Conservation (phyloP, 495 filamentous ascomycete genomes). For the Niebla homalea region DNA sequence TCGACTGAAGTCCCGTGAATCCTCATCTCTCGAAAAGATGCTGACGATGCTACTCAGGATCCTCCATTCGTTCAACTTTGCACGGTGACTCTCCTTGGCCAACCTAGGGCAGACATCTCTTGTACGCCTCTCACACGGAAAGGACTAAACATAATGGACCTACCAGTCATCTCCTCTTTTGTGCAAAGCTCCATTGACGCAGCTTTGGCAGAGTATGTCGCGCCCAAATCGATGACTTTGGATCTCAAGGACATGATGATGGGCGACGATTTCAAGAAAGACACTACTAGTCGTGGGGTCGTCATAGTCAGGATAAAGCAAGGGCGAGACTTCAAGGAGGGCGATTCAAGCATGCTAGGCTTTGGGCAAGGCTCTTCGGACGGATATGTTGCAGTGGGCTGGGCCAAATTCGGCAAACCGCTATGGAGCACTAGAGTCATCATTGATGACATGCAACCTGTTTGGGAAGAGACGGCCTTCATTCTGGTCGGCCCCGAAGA, state of each 20-base stretch:
- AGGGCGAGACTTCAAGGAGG: conserved; percentile 52
- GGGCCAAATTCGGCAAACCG: conserved; percentile 65
- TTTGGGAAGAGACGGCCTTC: conserved; percentile 54
- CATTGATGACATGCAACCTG: conserved; percentile 42
- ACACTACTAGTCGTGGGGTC: conserved; percentile 50
- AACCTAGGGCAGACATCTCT: conserved; percentile 55
- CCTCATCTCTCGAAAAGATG: too few species aligned
- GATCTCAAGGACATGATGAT: conserved; percentile 62
- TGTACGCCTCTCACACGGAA: conserved; percentile 54
- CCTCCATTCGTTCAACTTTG: conserved; percentile 58
- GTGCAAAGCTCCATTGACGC: conserved; percentile 61
- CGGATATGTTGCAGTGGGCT: conserved; percentile 55
- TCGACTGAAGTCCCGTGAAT: too few species aligned
- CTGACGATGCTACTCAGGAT: conserved; percentile 36
- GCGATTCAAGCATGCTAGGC: conserved; percentile 42
- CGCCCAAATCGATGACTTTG: conserved; percentile 56
- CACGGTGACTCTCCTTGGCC: conserved; percentile 63
- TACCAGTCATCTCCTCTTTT: conserved; percentile 58
- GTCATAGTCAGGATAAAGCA: conserved; percentile 48
- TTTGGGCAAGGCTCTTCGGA: conserved; percentile 48
- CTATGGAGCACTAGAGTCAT: conserved; percentile 50
- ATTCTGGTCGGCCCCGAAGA: conserved; percentile 54
- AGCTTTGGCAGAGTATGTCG: conserved; percentile 57
- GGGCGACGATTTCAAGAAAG: conserved; percentile 66
- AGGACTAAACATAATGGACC: conserved; percentile 55